phyloP scores from a whole-genome alignment of 345 rosid genomes.

The Jatropha curcas region DNA sequence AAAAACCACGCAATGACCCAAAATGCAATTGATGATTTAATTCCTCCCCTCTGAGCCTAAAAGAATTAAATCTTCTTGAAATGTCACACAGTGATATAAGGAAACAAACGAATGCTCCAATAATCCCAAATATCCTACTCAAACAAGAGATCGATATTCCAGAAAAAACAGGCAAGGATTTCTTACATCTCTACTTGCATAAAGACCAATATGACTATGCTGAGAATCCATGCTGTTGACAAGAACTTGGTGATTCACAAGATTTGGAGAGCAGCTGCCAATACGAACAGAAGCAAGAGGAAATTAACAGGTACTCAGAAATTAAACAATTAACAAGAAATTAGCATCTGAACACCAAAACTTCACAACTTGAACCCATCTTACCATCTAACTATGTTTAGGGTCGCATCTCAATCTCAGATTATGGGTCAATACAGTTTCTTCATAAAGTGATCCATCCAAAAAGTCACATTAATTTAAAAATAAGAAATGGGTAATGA shows the following conservation, averaged over 20 bases:
- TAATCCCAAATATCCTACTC: neutral
- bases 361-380: too few species aligned
- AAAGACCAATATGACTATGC: constrained; percentile 82
- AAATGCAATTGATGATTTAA: neutral
- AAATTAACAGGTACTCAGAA: constrained; percentile 7
- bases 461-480: too few species aligned
- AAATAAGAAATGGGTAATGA: too few species aligned
- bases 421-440: too few species aligned
- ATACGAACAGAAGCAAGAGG: constrained; percentile 11
- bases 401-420: too few species aligned
- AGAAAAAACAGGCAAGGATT: constrained; percentile 7
- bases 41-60: neutral
- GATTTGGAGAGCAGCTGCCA: constrained; percentile 88
- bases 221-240: constrained; percentile 85
- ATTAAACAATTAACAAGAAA: neutral
- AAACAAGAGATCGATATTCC: neutral
- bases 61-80: neutral
- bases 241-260: constrained; percentile 75
- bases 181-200: constrained; percentile 89
- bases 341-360: neutral
- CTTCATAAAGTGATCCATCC: too few species aligned
- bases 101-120: neutral
- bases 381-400: too few species aligned
- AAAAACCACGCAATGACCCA: neutral
- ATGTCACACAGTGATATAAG: constrained; percentile 1